These are phyloP conservation scores for Chloroidium sp. DNA, from an alignment of 163 green algal species.

Conservation along the genomic window DNA sequence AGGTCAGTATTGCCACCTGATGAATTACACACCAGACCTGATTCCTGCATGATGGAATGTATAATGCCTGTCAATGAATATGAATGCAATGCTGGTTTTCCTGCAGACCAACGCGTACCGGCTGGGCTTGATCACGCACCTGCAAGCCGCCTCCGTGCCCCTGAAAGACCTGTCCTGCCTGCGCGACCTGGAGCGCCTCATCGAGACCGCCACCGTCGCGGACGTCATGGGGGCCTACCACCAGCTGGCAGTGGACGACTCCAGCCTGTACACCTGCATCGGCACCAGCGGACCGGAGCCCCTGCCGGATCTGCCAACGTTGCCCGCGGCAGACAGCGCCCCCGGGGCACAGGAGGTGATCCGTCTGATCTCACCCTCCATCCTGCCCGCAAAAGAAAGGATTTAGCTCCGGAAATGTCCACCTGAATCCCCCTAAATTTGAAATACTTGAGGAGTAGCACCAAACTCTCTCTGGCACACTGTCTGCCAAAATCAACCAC, in stretches of 20 bases:
- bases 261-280: slow-evolving; percentile 83
- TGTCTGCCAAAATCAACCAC: no score
- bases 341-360: no score
- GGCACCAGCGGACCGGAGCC: slow-evolving; percentile 60
- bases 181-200: slow-evolving; percentile 79
- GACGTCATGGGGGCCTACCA: slow-evolving; percentile 79
- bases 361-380: no score
- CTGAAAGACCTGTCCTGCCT: slow-evolving; percentile 68
- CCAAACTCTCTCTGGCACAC: no score
- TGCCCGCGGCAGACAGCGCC: no score
- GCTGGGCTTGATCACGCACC: slow-evolving; percentile 87
- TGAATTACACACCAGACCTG: background rate
- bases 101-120: slow-evolving; percentile 86
- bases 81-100: background rate
- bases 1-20: background rate
- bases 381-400: no score
- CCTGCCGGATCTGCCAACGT: background rate
- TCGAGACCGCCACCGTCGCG: slow-evolving; percentile 73
- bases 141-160: slow-evolving; percentile 69
- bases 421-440: no score
- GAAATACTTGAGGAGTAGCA: no score
- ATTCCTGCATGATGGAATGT: background rate
- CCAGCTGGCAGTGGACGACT: slow-evolving; percentile 56
- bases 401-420: no score
- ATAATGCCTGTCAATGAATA: background rate